These are phyloP conservation scores for Boletus sensibilis DNA, from an alignment of 768 basidiomycete genomes.

Conservation along the genomic window DNA sequence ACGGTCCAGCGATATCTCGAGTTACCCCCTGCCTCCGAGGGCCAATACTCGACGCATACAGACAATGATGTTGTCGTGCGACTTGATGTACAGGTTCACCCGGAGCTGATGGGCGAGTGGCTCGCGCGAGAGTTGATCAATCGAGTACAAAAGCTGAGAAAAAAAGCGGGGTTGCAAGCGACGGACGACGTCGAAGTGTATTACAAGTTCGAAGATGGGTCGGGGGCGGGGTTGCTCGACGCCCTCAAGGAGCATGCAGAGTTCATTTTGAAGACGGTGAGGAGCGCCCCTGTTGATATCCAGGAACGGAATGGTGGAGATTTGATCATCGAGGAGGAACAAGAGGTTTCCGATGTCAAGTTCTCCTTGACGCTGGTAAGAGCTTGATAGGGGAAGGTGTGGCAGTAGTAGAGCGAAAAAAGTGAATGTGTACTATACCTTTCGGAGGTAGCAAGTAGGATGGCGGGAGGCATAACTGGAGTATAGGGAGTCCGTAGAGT, in stretches of 20 bases:
- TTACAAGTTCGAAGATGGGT: slow-evolving; percentile 73
- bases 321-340: slow-evolving; percentile 80
- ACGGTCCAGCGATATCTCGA: slow-evolving; percentile 90
- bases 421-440: slow-evolving; percentile 25
- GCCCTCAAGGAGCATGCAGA: slow-evolving; percentile 69
- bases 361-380: slow-evolving; percentile 68
- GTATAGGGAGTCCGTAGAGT: not conserved
- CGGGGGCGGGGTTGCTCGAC: slow-evolving; percentile 58
- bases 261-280: slow-evolving; percentile 69
- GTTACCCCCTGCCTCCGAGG: slow-evolving; percentile 56
- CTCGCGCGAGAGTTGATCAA: slow-evolving; percentile 87
- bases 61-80: slow-evolving; percentile 95
- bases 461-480: not conserved
- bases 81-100: slow-evolving; percentile 84
- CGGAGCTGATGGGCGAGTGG: slow-evolving; percentile 85
- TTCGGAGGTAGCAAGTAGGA: not conserved
- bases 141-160: slow-evolving; percentile 91
- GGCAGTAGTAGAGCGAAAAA: not conserved
- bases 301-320: slow-evolving; percentile 48
- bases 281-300: slow-evolving; percentile 64
- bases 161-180: slow-evolving; percentile 92
- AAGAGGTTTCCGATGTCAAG: slow-evolving; percentile 78
- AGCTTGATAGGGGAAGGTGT: slow-evolving; percentile 14
- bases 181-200: slow-evolving; percentile 92
- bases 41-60: slow-evolving; percentile 77